Base-by-base conservation (phyloP, 352 stramenopile species). In the Albugo laibachii region DNA sequence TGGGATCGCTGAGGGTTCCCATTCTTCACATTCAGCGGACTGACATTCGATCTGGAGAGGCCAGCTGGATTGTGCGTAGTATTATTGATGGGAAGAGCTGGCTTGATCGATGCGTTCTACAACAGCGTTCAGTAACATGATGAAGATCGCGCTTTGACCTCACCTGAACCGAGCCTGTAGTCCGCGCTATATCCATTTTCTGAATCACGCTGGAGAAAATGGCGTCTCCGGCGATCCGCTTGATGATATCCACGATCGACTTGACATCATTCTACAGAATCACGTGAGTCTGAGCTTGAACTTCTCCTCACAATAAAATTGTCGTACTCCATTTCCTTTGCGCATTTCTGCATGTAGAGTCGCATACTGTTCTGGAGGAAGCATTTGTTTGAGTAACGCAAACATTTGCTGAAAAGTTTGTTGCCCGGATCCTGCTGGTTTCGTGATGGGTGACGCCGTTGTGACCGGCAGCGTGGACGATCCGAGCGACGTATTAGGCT, bases 381-480 rank as follows among this genome's bases (percentile, higher is more conserved):
- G 62, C 71, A 84, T 84, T 52, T 87, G 71, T 58, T 83, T 81
- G 36, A 87, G 45, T 34, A 87, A 53, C 24, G 71, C 75, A 47
- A 87, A 87, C 75, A 84, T 87, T 61, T 87, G 71, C 66, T 84
- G 69, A 47, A 87, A 84, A 70, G 83, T 83, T 63, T 87, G 69
- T 54, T 87, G 71, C 0, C 75, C 74, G 5, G 69, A 83, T 11
- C 68, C 74, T 0, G 65, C 47, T 14, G 67, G 35, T 44, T 76
- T 64, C 41, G 80, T 76, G 14, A 53, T 52, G 38, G 38, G 38
- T 24, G 20, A 43, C 3, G 38, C 38, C 8, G 20, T 43, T 19
- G 38, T 24, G 38, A 24, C 38, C 38, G 38, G 38, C 38, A 24
- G 8, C 3, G 38, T 8, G 20, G 38, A 43, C 38, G 20, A 31